phyloP scores from a whole-genome alignment of 805 yeast species.

The Wickerhamiella shivajii region DNA sequence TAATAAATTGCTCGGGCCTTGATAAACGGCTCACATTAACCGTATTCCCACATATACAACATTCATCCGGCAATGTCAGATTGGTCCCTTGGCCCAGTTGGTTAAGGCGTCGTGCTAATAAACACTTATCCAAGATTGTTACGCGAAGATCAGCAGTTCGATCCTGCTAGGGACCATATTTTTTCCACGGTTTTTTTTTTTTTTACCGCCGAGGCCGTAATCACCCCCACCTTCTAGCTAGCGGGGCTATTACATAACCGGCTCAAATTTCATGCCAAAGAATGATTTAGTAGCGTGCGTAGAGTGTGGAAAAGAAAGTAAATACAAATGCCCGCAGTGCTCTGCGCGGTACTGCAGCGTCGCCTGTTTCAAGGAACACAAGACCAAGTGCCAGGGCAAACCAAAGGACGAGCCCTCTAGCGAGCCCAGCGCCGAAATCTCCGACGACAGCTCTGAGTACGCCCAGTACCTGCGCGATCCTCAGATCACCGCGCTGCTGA shows the following conservation, averaged over 20 bases:
- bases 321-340: conserved; percentile 48
- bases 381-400: conserved; percentile 24
- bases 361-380: conserved; percentile 39
- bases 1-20: too few species aligned
- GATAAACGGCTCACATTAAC: too few species aligned
- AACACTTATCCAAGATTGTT: conserved; percentile 3
- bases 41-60: too few species aligned
- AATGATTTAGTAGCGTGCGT: conserved; percentile 1
- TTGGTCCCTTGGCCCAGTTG: conserved; percentile 45
- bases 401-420: conserved; percentile 4
- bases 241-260: not conserved
- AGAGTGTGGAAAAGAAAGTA: conserved; percentile 12
- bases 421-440: not conserved
- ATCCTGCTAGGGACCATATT: conserved; percentile 25
- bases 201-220: not conserved
- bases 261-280: not conserved
- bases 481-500: conserved; percentile 27
- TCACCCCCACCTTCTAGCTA: not conserved
- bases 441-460: not conserved
- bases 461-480: conserved; percentile 1
- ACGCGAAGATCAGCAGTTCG: conserved; percentile 39
- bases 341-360: conserved; percentile 35
- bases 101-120: conserved; percentile 48
- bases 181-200: conserved; percentile 12
- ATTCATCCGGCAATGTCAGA: too few species aligned